These are phyloP conservation scores for Candida sanyaensis DNA, from an alignment of 1,139 yeast species.

Conservation along the genomic window DNA sequence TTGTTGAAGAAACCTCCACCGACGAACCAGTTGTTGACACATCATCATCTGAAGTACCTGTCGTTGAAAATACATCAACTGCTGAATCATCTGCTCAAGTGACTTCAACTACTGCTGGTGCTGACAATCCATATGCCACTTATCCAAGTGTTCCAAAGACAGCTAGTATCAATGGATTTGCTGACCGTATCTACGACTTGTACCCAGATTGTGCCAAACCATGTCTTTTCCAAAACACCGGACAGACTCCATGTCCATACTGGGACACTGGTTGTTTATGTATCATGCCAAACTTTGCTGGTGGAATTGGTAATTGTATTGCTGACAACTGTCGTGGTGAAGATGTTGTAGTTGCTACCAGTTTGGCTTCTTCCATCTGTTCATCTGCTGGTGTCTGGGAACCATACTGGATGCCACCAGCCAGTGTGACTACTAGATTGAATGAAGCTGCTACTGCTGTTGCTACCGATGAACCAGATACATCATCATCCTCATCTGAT, in stretches of 20 bases:
- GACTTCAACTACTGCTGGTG: slow-evolving; percentile 6
- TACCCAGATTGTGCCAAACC: slow-evolving; percentile 26
- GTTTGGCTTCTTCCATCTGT: slow-evolving; percentile 43
- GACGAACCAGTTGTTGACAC: too few species aligned
- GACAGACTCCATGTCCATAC: slow-evolving; percentile 34
- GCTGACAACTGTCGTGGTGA: slow-evolving; percentile 31
- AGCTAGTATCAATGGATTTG: slow-evolving; percentile 38
- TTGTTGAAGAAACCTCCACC: background rate
- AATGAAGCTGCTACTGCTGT: slow-evolving; percentile 28
- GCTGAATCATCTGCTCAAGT: background rate
- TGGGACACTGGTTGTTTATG: slow-evolving; percentile 43
- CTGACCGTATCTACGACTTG: slow-evolving; percentile 30
- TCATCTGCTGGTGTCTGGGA: slow-evolving; percentile 43
- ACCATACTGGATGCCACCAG: slow-evolving; percentile 39
- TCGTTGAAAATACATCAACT: too few species aligned
- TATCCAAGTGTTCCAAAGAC: slow-evolving; percentile 37
- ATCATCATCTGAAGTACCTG: background rate
- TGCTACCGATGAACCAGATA: background rate
- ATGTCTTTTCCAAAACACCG: slow-evolving; percentile 27
- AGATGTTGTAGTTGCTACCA: slow-evolving; percentile 39
- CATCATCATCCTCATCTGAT: background rate
- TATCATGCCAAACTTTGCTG: slow-evolving; percentile 33
- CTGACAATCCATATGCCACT: slow-evolving; percentile 19
- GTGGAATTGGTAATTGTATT: slow-evolving; percentile 31
- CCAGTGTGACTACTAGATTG: slow-evolving; percentile 33